Percentiles rank a stretch among this genome's conserved stretches.
These are phyloP conservation scores for Sarcodon sp. DNA, from an alignment of 768 basidiomycete genomes.

Conservation along the genomic window DNA sequence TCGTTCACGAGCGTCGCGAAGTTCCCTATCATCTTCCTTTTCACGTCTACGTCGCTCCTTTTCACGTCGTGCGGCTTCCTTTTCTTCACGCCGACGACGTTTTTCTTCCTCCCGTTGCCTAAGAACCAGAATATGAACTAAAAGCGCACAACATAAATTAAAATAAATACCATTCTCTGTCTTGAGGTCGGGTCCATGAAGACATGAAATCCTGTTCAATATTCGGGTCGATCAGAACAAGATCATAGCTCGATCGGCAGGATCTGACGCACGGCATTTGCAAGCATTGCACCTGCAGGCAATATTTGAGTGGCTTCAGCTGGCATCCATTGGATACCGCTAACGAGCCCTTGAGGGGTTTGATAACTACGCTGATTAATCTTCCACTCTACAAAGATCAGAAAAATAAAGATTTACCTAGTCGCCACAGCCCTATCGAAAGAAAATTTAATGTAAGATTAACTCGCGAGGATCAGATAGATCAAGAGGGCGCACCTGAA, in stretches of 20 bases:
- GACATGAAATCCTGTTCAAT: constrained; percentile 6
- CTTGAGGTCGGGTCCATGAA: neutral
- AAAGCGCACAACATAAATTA: neutral
- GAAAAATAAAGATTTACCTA: constrained; percentile 30
- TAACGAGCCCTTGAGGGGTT: constrained; percentile 52
- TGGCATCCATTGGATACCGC: constrained; percentile 54
- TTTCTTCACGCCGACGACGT: constrained; percentile 30
- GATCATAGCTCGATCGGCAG: neutral
- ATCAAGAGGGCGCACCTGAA: constrained; percentile 43
- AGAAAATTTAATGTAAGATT: constrained; percentile 4
- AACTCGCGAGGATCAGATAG: neutral
- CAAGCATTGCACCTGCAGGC: constrained; percentile 48
- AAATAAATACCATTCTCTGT: neutral
- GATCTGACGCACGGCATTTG: constrained; percentile 30
- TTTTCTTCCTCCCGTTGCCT: constrained; percentile 31
- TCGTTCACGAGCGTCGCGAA: constrained; percentile 8
- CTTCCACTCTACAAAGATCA: no score
- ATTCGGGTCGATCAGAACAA: neutral
- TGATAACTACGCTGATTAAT: constrained; percentile 40
- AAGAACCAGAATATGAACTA: neutral
- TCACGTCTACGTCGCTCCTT: constrained; percentile 21
- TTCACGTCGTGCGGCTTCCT: constrained; percentile 17
- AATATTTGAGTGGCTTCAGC: constrained; percentile 53
- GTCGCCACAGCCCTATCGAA: constrained; percentile 52
- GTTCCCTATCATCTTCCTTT: constrained; percentile 11